Conservation (phyloP, 805 yeast species). For the Candida quercuum region DNA sequence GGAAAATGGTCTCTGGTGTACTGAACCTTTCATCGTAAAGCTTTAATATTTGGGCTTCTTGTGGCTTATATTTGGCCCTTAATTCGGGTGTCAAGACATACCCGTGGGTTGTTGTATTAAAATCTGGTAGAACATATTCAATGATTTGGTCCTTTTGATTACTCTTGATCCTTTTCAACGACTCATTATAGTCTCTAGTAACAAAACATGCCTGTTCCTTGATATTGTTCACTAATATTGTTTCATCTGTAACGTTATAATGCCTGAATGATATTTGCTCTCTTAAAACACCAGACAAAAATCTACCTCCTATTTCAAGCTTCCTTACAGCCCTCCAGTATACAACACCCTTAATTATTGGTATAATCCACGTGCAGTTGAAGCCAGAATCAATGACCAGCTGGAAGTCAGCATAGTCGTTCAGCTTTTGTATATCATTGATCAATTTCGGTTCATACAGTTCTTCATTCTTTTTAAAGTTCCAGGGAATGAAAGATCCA, state of each 20-base stretch:
- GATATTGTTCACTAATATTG: conserved; percentile 74
- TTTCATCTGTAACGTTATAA: conserved; percentile 91
- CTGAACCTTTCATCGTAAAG: conserved; percentile 83
- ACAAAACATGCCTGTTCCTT: conserved; percentile 75
- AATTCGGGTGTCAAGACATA: conserved; percentile 42
- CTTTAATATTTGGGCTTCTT: conserved; percentile 58
- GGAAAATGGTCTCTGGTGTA: conserved; percentile 81
- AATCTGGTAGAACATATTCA: conserved; percentile 84
- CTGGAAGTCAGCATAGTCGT: conserved; percentile 51
- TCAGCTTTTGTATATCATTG: conserved; percentile 13
- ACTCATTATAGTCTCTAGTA: conserved; percentile 49
- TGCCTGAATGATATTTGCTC: conserved; percentile 87
- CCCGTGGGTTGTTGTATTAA: conserved; percentile 74
- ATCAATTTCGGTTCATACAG: conserved; percentile 23
- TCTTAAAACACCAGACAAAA: conserved; percentile 74
- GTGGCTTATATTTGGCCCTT: conserved; percentile 26
- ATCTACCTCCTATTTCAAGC: conserved; percentile 82
- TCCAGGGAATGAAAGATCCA: conserved; percentile 62
- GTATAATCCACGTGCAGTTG: conserved; percentile 81
- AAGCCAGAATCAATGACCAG: conserved; percentile 86
- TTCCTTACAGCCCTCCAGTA: conserved; percentile 73
- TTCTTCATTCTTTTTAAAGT: conserved; percentile 24
- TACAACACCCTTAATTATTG: conserved; percentile 73
- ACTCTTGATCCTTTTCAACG: conserved; percentile 34
- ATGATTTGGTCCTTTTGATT: conserved; percentile 32